Evolutionary conservation across 1,284 basidiomycete species (phyloP).

Genomic region (Moniliophthora roreri): DNA sequence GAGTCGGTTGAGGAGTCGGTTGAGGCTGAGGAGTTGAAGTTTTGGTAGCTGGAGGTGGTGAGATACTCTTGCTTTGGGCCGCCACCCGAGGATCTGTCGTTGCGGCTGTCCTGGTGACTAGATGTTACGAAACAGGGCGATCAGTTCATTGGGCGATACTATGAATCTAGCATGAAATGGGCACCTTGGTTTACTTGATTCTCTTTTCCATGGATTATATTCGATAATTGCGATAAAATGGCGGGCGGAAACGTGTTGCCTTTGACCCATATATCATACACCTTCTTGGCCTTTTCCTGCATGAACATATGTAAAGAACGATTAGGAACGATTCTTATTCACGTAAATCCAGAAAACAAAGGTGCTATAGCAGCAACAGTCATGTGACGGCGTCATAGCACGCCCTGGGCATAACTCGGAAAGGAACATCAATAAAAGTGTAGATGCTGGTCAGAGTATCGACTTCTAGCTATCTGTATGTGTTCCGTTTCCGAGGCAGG

Average conservation of each 20-base stretch:
- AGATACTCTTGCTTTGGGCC: constrained; percentile 16
- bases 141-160: too few species aligned
- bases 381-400: constrained; percentile 12
- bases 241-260: constrained; percentile 78
- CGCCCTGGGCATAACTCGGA: background rate
- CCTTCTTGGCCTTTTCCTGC: constrained; percentile 94
- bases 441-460: background rate
- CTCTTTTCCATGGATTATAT: constrained; percentile 59
- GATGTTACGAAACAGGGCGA: constrained; percentile 60
- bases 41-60: background rate
- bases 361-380: background rate
- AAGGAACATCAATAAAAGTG: constrained; percentile 1
- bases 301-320: constrained; percentile 30
- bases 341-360: constrained; percentile 8
- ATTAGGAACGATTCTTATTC: constrained; percentile 13
- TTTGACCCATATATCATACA: constrained; percentile 94
- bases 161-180: too few species aligned
- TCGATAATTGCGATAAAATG: constrained; percentile 65
- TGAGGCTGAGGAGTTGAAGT: constrained; percentile 10
- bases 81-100: constrained; percentile 42
- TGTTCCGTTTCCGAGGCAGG: background rate
- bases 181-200: background rate
- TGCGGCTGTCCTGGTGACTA: constrained; percentile 37
- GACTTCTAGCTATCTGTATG: background rate
- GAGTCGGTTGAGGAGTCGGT: constrained; percentile 19